These are phyloP conservation scores for Pyrenophora seminiperda DNA, from an alignment of 2,329 filamentous ascomycete genomes.

Conservation along the genomic window DNA sequence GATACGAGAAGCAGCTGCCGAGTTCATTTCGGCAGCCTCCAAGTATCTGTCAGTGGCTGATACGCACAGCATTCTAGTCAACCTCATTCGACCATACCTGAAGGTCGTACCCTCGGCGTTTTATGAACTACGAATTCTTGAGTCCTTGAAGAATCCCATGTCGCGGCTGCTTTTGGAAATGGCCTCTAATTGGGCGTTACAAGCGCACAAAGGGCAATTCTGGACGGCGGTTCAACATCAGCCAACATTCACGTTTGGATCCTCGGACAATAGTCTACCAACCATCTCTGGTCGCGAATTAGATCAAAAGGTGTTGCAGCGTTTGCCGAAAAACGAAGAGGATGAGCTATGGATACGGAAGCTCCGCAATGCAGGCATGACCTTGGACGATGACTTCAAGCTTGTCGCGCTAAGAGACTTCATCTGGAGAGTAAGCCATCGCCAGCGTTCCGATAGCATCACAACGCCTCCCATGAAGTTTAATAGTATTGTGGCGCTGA, in stretches of 20 bases:
- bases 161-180: slow-evolving; percentile 82
- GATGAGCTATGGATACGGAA: slow-evolving; percentile 92
- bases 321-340: slow-evolving; percentile 79
- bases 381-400: slow-evolving; percentile 84
- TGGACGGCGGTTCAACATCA: slow-evolving; percentile 80
- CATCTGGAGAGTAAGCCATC: slow-evolving; percentile 81
- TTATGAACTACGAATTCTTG: slow-evolving; percentile 74
- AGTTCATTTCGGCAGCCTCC: slow-evolving; percentile 79
- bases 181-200: slow-evolving; percentile 82
- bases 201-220: slow-evolving; percentile 80
- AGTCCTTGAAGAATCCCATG: slow-evolving; percentile 81
- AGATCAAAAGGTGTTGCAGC: slow-evolving; percentile 63
- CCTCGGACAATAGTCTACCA: slow-evolving; percentile 59
- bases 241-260: slow-evolving; percentile 70
- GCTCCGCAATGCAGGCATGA: slow-evolving; percentile 81
- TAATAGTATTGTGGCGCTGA: slow-evolving; percentile 74
- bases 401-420: slow-evolving; percentile 85
- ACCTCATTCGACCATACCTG: slow-evolving; percentile 79
- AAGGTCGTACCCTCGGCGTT: slow-evolving; percentile 74
- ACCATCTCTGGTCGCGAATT: slow-evolving; percentile 63
- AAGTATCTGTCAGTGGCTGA: slow-evolving; percentile 79
- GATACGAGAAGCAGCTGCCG: slow-evolving; percentile 87
- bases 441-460: slow-evolving; percentile 64
- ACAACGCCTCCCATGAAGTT: slow-evolving; percentile 54
- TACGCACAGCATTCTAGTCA: slow-evolving; percentile 79